phyloP scores from a whole-genome alignment of 2,329 filamentous ascomycete genomes.

The Sordariomycetes sp. region DNA sequence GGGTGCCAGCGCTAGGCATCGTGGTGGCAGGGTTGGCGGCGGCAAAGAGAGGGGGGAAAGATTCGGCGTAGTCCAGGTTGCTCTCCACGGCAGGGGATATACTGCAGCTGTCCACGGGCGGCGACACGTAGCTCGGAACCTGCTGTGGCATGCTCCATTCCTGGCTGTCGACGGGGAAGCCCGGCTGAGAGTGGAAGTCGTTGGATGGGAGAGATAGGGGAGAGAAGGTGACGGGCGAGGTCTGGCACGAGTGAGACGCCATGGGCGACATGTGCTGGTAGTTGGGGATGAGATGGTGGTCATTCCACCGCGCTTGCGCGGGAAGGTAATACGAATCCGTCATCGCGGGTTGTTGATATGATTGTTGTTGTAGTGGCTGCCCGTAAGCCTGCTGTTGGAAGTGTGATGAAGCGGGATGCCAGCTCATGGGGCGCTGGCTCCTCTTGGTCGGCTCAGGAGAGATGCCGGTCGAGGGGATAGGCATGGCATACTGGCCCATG shows the following conservation, averaged over 20 bases:
- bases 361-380: constrained; percentile 14
- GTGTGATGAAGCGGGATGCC: constrained; percentile 53
- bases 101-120: constrained; percentile 3
- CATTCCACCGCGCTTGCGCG: constrained; percentile 17
- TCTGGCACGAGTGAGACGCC: constrained; percentile 43
- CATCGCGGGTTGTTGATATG: constrained; percentile 22
- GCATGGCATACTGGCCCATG: constrained; percentile 21
- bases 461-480: not conserved
- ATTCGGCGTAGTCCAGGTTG: constrained; percentile 14
- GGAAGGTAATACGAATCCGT: constrained; percentile 23
- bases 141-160: constrained; percentile 19
- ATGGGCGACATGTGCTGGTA: constrained; percentile 35
- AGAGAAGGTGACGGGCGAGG: constrained; percentile 42
- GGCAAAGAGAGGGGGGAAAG: constrained; percentile 14
- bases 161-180: constrained; percentile 19
- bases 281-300: constrained; percentile 25
- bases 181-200: constrained; percentile 21
- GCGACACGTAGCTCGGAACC: constrained; percentile 14
- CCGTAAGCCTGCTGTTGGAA: constrained; percentile 13
- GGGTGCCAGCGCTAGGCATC: constrained; percentile 7
- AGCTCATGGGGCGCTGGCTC: constrained; percentile 53
- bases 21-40: constrained; percentile 5
- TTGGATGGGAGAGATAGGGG: constrained; percentile 35
- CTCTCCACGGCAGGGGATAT: constrained; percentile 8
- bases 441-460: constrained; percentile 10